Base-by-base conservation (phyloP, 1,139 yeast species). In the Saccharomycopsis hybrid region DNA sequence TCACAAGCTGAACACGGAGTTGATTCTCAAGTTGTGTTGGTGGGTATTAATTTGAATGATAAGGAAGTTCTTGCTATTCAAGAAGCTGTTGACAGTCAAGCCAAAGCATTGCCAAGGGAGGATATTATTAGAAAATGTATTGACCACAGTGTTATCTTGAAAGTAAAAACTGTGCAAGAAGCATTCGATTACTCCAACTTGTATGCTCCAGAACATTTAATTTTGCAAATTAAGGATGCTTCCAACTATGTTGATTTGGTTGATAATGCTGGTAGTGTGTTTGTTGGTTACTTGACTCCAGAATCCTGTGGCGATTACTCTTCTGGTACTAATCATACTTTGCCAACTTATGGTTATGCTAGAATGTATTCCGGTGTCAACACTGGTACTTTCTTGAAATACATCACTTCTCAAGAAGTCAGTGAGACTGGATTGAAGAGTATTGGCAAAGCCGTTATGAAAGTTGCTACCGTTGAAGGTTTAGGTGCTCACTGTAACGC, bases 1-100 rank as follows among this genome's bases (percentile, higher is more conserved):
- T 90, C 97, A 0, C 99, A 92, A 71, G 99, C 99, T 31, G 99
- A 92, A 70, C 99, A 92, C 65, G 99, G 99, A 56, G 78, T 89
- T 53, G 99, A 92, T 66, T 92, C 98, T 4, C 99, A 92, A 72
- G 98, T 92, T 27, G 85, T 92, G 51, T 75, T 92, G 60, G 76
- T 92, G 56, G 96, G 97, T 54, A 90, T 90, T 41, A 80, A 72
- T 44, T 74, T 92, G 68, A 68, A 78, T 4, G 71, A 73, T 8
- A 66, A 66, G 32, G 82, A 88, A 64, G 69, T 90, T 45, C 71
- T 67, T 25, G 82, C 77, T 49, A 80, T 92, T 57, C 94, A 90
- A 63, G 77, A 74, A 28, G 96, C 96, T 38, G 84, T 92, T 51
- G 81, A 84, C 59, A 72, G 69, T 52, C 99, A 92, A 68, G 97